Evolutionary conservation across 148 eudicot genomes (phyloP), one percentile per base, ranked within the genome.

Genomic region (Spergularia bocconei): DNA sequence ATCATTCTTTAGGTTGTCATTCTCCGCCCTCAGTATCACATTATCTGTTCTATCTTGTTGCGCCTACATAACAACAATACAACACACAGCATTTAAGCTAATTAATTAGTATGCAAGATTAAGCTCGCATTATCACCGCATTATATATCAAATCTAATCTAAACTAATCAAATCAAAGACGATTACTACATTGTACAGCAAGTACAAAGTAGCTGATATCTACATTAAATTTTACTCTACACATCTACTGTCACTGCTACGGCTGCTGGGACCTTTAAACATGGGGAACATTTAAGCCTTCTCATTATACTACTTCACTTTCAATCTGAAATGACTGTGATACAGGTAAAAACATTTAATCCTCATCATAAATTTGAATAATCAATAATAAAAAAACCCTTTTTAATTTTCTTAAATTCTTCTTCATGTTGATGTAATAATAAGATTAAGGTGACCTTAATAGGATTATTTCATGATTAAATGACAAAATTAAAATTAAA

Each of bases 21-120:
- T 96, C 75, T 96, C 99, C 0, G 88, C 74, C 76, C 99, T 88
- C 36, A 96, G 79, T 56, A 92, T 77, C 63, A 70, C 87, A 87
- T 96, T 96, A 38, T 96, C 97, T 7, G 86, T 72, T 75, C 99
- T 81, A 78, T 92, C 99, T 79, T 96, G 99, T 80, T 96, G 99
- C 21, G 99, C 98, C 99, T 96, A 72, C 47, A 51, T 2, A 52
- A 6, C 52, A 68, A 67, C 50, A 4, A 59, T 6, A 29, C 57
- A 7, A 21, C 2, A 17, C 13, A 63, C 16, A 13, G 16, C 17
- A 14, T 55, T 55, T 59, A 59, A 6, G 11, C 48, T 44, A 4
- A 44, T 39, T 39, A 39, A 39, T 11, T 7, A 59, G 33, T 12
- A 19, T 2, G 62, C 19, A 59, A 59, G 4, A 21, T 51, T 21